Evolutionary conservation across 1,139 yeast genomes (phyloP), one percentile per base, ranked within the genome.

Genomic region (Eremothecium cymbalariae): DNA sequence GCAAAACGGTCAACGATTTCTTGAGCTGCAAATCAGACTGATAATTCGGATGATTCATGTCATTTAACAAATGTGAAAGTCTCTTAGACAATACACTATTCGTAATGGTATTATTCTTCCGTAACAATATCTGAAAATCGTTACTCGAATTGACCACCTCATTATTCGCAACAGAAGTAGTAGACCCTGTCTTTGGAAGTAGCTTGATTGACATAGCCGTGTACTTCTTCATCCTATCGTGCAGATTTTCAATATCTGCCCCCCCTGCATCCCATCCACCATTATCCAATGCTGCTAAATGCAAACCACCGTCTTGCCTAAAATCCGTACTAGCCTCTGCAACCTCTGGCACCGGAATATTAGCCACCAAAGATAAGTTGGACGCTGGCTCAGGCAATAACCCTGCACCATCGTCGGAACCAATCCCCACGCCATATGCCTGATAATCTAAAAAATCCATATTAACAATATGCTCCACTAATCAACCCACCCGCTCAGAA

Each of bases 51-150:
- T 66, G 57, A 22, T 53, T 57, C 14, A 67, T 64, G 26, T 64
- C 63, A 44, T 70, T 73, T 41, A 73, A 55, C 2, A 75, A 74
- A 20, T 72, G 64, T 1, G 74, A 65, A 25, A 75, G 57, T 43
- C 77, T 65, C 4, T 62, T 53, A 1, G 76, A 65, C 12, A 74
- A 53, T 4, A 65, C 46, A 19, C 40, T 27, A 27, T 52, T 51
- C n/a, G 61, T 46, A 6, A 46, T 36, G 17, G 42, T 41, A 8
- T 41, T 24, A 16, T 38, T 36, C 9, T 37, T 18, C 9, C 19
- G 11, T 7, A 28, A 14, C n/a, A 36, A 11, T 20, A 32, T 36
- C 23, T 36, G 25, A 6, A 36, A 25, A 19, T 27, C 30, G 12
- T 19, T 4, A 11, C 14, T 14, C 8, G 30, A 16, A 9, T 9